Percentiles rank a stretch among this genome's conserved stretches.
Conservation (phyloP, 2,329 filamentous ascomycete species). For the Didymella lethalis region DNA sequence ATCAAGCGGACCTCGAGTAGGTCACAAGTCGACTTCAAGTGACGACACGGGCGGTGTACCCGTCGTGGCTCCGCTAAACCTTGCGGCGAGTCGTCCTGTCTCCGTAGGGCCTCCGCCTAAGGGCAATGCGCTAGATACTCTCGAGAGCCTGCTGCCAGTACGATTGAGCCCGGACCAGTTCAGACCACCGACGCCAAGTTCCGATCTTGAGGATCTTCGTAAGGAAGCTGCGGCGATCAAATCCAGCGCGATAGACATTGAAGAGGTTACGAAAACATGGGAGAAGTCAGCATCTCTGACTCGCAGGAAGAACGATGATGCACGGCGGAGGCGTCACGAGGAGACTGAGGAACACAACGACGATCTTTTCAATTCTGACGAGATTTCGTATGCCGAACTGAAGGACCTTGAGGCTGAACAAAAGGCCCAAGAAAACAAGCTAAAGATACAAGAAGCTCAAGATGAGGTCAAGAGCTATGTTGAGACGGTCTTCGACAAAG, state of each 20-base stretch:
- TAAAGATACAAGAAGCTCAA: conserved; percentile 62
- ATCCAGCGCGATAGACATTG: conserved; percentile 30
- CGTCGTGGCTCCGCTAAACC: conserved; percentile 38
- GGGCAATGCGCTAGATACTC: conserved; percentile 25
- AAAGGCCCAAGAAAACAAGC: conserved; percentile 60
- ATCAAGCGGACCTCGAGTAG: conserved; percentile 21
- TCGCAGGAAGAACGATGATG: conserved; percentile 57
- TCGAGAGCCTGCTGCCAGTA: conserved; percentile 34
- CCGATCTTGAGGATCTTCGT: conserved; percentile 34
- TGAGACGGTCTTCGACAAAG: conserved; percentile 58
- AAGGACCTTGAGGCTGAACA: conserved; percentile 63
- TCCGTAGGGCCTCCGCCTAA: conserved; percentile 25
- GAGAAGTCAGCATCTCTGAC: conserved; percentile 55
- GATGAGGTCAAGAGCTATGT: conserved; percentile 62
- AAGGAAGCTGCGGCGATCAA: conserved; percentile 26
- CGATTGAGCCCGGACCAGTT: conserved; percentile 17
- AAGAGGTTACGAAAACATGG: conserved; percentile 50
- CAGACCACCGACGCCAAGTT: conserved; percentile 18
- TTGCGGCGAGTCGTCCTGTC: conserved; percentile 29
- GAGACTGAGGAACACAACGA: conserved; percentile 63
- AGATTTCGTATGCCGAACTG: conserved; percentile 66
- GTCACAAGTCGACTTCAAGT: conserved; percentile 31
- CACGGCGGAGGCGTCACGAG: conserved; percentile 59
- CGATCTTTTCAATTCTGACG: conserved; percentile 62
- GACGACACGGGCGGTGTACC: conserved; percentile 29